Evolutionary conservation across 1,284 basidiomycete species (phyloP).

Genomic region (Vanrija humicola): DNA sequence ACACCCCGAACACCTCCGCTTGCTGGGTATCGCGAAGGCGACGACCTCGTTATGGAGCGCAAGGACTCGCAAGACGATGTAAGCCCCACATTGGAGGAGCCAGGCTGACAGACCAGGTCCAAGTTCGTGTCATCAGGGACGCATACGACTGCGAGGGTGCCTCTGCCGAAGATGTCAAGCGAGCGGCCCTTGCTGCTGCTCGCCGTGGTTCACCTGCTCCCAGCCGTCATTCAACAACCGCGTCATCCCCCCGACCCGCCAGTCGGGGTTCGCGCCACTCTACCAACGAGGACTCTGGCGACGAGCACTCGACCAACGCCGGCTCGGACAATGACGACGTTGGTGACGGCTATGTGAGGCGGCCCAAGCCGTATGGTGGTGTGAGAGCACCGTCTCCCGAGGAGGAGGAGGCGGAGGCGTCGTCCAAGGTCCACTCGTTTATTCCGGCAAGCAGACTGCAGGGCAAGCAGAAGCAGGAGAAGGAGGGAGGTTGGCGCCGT

Average conservation of each 20-base stretch:
- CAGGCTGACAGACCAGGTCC: too few relatives aligned
- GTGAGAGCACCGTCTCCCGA: neutral
- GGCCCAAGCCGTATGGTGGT: conserved; percentile 3
- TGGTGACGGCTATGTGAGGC: conserved; percentile 11
- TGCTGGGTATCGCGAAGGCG: conserved; percentile 66
- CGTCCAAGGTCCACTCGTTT: conserved; percentile 14
- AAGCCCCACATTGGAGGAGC: too few relatives aligned
- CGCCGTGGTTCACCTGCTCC: neutral
- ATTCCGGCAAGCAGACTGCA: conserved; percentile 10
- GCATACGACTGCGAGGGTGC: neutral
- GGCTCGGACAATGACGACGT: conserved; percentile 9
- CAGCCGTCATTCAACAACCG: neutral
- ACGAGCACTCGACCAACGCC: conserved; percentile 18
- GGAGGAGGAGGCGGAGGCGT: neutral
- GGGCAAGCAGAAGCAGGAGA: conserved; percentile 1
- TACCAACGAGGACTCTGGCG: neutral
- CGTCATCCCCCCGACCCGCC: neutral
- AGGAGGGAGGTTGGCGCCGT: conserved; percentile 15
- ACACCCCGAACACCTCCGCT: conserved; percentile 37
- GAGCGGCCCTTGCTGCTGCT: neutral
- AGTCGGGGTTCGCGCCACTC: neutral
- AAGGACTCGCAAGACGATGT: conserved; percentile 55
- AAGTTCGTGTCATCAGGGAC: neutral
- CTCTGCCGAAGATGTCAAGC: neutral
- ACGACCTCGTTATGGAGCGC: conserved; percentile 63